A percentile compares a stretch with the other conserved stretches of the same genome.
Evolutionary conservation across 2,329 filamentous ascomycete genomes (phyloP).

Genomic region (Nigrospora osmanthi): DNA sequence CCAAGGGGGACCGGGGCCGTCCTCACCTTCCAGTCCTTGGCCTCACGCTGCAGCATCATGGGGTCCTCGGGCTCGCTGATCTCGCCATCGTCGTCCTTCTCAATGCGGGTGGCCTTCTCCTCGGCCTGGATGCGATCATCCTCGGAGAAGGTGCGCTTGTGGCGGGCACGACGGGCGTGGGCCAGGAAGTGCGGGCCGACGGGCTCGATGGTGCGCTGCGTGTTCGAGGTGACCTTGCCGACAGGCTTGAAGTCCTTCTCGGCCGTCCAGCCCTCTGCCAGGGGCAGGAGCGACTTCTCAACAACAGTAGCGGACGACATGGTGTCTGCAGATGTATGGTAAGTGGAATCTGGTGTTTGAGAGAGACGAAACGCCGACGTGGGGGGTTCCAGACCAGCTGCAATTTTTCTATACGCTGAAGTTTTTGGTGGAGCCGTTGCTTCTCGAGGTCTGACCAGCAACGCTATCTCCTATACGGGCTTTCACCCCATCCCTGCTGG

Average conservation of each 20-base stretch:
- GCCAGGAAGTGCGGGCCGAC: slow-evolving; percentile 97
- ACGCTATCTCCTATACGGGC: too few species aligned
- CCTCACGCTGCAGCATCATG: slow-evolving; percentile 83
- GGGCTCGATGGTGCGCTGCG: slow-evolving; percentile 85
- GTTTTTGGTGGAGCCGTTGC: too few species aligned
- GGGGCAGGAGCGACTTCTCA: slow-evolving; percentile 60
- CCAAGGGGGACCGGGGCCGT: not conserved
- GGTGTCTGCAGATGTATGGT: slow-evolving; percentile 12
- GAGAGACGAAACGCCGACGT: slow-evolving; percentile 5
- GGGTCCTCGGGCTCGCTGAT: slow-evolving; percentile 92
- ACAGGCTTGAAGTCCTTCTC: slow-evolving; percentile 91
- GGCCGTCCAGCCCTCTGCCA: slow-evolving; percentile 73
- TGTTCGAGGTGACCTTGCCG: slow-evolving; percentile 66
- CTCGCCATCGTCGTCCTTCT: slow-evolving; percentile 82
- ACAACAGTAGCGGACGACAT: slow-evolving; percentile 62
- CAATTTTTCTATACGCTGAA: too few species aligned
- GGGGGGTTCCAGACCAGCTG: too few species aligned
- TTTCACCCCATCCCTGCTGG: too few species aligned
- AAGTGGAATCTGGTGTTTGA: slow-evolving; percentile 5
- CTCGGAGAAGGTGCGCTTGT: slow-evolving; percentile 97
- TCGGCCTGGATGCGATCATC: slow-evolving; percentile 96
- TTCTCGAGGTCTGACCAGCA: too few species aligned
- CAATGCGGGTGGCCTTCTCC: slow-evolving; percentile 89
- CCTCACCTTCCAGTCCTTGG: slow-evolving; percentile 98
- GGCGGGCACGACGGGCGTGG: slow-evolving; percentile 88